These are phyloP conservation scores for Paxillus involutus DNA, from an alignment of 768 basidiomycete genomes.

Conservation along the genomic window DNA sequence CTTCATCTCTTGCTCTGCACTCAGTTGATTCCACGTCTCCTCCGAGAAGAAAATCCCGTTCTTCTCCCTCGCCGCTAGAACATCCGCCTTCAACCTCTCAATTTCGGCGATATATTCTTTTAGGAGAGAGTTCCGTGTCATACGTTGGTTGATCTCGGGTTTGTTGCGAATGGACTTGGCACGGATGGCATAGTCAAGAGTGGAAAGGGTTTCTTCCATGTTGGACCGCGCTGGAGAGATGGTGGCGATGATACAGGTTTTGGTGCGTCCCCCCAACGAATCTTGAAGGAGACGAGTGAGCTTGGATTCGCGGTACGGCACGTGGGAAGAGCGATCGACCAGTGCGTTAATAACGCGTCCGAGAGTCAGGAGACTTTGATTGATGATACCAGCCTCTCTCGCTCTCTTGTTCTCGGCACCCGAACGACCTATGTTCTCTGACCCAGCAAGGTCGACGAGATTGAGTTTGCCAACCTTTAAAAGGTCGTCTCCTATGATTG, in stretches of 20 bases:
- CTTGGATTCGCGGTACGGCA: conserved; percentile 97
- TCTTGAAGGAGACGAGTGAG: conserved; percentile 97
- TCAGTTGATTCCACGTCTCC: conserved; percentile 87
- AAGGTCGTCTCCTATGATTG: conserved; percentile 78
- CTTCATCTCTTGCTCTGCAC: conserved; percentile 69
- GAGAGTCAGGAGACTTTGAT: conserved; percentile 94
- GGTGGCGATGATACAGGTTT: conserved; percentile 97
- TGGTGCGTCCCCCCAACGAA: conserved; percentile 95
- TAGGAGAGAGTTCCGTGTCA: conserved; percentile 88
- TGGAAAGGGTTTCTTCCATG: conserved; percentile 96
- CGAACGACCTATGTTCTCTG: conserved; percentile 94
- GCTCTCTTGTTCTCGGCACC: conserved; percentile 96
- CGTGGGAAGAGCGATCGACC: conserved; percentile 87
- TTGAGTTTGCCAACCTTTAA: conserved; percentile 94
- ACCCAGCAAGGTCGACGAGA: conserved; percentile 95
- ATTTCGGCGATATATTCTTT: conserved; percentile 95
- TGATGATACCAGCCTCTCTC: conserved; percentile 98
- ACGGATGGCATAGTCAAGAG: conserved; percentile 92
- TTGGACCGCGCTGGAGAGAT: conserved; percentile 92
- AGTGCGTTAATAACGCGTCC: conserved; percentile 96
- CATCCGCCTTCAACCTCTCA: conserved; percentile 86
- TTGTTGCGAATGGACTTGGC: conserved; percentile 95
- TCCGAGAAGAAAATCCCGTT: conserved; percentile 94
- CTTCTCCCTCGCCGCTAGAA: conserved; percentile 91
- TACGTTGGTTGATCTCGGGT: conserved; percentile 92